Conservation (phyloP, 495 filamentous ascomycete genomes). For the Daldinia caldariorum region DNA sequence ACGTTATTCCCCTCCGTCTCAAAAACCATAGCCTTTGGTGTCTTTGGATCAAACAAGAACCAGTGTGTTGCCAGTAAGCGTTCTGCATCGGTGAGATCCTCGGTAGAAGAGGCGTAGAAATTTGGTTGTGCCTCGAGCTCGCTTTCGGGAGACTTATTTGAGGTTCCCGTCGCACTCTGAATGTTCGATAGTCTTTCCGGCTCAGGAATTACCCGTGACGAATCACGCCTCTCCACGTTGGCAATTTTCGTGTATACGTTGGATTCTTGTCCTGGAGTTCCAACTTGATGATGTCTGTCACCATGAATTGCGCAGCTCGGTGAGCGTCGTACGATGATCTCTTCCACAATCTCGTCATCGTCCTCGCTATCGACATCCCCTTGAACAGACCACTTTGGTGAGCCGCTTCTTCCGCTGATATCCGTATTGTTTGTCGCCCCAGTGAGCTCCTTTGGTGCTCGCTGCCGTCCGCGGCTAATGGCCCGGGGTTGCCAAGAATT, state of each 20-base stretch:
- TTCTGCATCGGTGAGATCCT: not conserved
- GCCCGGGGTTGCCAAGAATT: conserved; percentile 1
- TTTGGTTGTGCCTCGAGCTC: not conserved
- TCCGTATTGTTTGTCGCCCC: not conserved
- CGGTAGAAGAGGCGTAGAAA: not conserved
- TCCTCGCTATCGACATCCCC: conserved; percentile 7
- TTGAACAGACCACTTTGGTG: conserved; percentile 9
- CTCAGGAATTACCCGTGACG: not conserved
- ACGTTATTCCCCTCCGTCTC: conserved; percentile 46
- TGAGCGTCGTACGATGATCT: conserved; percentile 23
- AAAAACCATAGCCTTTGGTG: conserved; percentile 21
- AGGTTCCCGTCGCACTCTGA: not conserved
- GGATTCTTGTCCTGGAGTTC: conserved; percentile 1
- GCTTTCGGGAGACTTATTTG: not conserved
- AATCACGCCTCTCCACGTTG: not conserved
- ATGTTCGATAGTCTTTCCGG: not conserved
- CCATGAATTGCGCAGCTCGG: conserved; percentile 20
- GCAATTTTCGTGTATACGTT: not conserved
- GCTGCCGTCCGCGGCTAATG: conserved; percentile 16
- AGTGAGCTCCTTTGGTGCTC: not conserved
- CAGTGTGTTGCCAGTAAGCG: not conserved
- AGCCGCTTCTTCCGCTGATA: not conserved
- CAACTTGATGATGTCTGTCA: conserved; percentile 1
- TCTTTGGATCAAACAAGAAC: conserved; percentile 19
- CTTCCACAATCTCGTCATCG: conserved; percentile 21